A percentile compares a stretch with the other conserved stretches of the same genome.
Evolutionary conservation across 371 early-diverging fungal genomes (phyloP).

Genomic region (Sporodiniella umbellata): DNA sequence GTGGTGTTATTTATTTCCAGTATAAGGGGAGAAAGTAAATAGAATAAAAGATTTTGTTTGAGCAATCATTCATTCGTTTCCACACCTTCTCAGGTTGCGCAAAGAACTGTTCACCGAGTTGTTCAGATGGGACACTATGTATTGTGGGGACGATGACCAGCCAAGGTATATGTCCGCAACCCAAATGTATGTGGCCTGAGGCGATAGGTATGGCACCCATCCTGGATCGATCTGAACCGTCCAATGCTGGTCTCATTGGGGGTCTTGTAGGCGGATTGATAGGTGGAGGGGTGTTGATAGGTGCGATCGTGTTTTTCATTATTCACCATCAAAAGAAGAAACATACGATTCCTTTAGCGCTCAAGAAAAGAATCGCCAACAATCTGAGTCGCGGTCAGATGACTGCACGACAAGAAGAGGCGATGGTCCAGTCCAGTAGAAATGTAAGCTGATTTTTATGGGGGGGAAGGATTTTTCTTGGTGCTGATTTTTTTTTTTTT

Average conservation of each 20-base stretch:
- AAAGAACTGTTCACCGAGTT: conserved; percentile 26
- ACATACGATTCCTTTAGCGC: conserved; percentile 26
- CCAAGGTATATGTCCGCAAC: conserved; percentile 38
- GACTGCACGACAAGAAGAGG: conserved; percentile 8
- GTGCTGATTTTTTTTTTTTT: not conserved
- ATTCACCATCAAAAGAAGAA: conserved; percentile 22
- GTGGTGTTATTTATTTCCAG: not conserved
- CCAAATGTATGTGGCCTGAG: conserved; percentile 28
- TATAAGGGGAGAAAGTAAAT: not conserved
- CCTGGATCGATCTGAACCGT: conserved; percentile 5
- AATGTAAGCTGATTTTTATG: not conserved
- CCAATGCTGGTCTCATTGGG: conserved; percentile 36
- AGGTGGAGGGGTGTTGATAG: conserved; percentile 22
- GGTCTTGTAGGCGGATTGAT: conserved; percentile 37
- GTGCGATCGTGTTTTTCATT: conserved; percentile 10
- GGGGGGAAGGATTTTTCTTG: not conserved
- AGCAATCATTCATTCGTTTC: not conserved
- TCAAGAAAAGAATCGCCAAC: not conserved
- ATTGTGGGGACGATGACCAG: conserved; percentile 37
- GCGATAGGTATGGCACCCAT: conserved; percentile 21
- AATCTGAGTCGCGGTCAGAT: not conserved
- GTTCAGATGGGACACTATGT: conserved; percentile 29
- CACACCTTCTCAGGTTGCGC: conserved; percentile 19
- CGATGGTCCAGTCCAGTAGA: conserved; percentile 2
- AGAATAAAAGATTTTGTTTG: not conserved